These are phyloP conservation scores for Pulveroboletus frians DNA, from an alignment of 768 basidiomycete species.

Conservation along the genomic window DNA sequence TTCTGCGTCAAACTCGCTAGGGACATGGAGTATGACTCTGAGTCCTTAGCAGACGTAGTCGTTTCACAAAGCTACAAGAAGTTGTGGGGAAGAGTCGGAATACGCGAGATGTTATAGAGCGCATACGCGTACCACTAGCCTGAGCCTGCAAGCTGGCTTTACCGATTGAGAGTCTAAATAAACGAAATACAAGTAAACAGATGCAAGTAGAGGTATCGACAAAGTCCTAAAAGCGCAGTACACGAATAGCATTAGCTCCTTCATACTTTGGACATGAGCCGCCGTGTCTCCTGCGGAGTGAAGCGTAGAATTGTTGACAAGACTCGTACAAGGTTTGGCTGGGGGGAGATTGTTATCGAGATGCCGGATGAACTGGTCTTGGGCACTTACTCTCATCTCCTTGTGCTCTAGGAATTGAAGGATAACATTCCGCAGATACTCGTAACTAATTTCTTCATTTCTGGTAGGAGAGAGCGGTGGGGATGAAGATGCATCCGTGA, in stretches of 20 bases:
- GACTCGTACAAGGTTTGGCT: constrained; percentile 90
- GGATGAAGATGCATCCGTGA: constrained; percentile 36
- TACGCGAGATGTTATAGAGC: background rate
- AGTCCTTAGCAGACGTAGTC: background rate
- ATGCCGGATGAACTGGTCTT: background rate
- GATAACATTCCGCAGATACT: constrained; percentile 94
- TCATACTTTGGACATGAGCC: constrained; percentile 83
- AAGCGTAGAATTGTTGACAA: constrained; percentile 90
- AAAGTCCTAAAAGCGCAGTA: background rate
- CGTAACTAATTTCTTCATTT: constrained; percentile 87
- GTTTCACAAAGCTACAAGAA: background rate
- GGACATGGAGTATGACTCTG: constrained; percentile 43
- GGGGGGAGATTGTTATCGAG: constrained; percentile 5
- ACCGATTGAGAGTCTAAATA: too few species aligned
- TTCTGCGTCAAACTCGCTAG: constrained; percentile 66
- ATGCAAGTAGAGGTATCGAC: constrained; percentile 1
- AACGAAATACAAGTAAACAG: background rate
- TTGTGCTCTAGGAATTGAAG: constrained; percentile 97
- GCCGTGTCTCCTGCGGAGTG: constrained; percentile 89
- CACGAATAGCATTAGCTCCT: constrained; percentile 1
- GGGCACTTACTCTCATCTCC: constrained; percentile 83
- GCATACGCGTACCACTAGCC: background rate
- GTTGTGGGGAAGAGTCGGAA: constrained; percentile 1
- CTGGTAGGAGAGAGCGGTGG: constrained; percentile 32
- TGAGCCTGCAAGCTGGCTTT: too few species aligned